Evolutionary conservation across 2,329 filamentous ascomycete species (phyloP).

Genomic region (Grosmannia huntii): DNA sequence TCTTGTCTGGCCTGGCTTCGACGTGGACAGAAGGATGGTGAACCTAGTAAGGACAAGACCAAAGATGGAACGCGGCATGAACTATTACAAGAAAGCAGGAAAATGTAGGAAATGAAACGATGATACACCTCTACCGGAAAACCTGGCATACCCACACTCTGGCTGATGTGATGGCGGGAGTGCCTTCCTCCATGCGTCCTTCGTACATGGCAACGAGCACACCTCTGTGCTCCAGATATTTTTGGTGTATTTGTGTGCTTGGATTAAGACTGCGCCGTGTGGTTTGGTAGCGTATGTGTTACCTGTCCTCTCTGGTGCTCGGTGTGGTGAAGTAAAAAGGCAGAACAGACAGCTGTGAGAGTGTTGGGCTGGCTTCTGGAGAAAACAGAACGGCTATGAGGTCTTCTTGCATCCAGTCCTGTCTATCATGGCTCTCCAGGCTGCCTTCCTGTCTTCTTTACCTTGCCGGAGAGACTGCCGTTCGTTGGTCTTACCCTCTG

Average conservation of each 20-base stretch:
- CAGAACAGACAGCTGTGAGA: not conserved
- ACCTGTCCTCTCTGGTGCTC: not conserved
- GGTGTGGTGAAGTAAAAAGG: not conserved
- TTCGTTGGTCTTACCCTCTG: constrained; percentile 10
- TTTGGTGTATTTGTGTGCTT: not conserved
- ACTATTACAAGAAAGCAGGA: not conserved
- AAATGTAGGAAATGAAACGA: not conserved
- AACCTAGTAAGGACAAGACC: not conserved
- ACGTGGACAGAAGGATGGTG: not conserved
- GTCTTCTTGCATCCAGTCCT: not conserved
- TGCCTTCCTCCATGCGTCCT: not conserved
- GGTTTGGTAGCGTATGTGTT: not conserved
- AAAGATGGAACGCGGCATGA: not conserved
- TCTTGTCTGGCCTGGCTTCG: not conserved
- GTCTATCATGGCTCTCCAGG: not conserved
- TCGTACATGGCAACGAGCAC: not conserved
- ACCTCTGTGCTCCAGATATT: not conserved
- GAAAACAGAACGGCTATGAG: not conserved
- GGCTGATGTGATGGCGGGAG: not conserved
- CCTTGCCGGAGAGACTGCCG: not conserved
- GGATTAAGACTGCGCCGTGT: not conserved
- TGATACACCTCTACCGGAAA: not conserved
- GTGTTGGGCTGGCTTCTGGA: not conserved
- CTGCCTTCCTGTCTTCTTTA: not conserved
- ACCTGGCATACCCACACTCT: not conserved